Evolutionary conservation across 225 moss, liverwort and hornwort species (phyloP), one percentile per base, ranked within the genome.

Genomic region (Marchantia polymorpha): DNA sequence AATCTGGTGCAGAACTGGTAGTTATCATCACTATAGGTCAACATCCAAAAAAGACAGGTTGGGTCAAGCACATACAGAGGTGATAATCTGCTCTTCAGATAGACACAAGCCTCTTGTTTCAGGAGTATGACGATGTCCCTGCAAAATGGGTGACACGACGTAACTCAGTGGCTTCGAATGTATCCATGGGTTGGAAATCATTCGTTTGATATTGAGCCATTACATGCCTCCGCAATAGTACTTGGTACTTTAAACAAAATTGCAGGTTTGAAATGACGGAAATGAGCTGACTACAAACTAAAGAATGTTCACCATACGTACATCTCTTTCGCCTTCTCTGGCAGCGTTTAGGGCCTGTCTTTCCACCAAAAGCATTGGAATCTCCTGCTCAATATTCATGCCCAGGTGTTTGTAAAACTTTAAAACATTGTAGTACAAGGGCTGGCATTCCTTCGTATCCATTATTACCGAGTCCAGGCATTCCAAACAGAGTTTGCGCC

Each of bases 21-120:
- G 3, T 10, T 65, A 12, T 27, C 27, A 12, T 26, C 65, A 27
- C 12, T 70, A n/a, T 22, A 70, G 22, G n/a, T 49, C 15, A 71
- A 50, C 58, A n/a, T n/a, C 50, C n/a, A 10, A 12, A 19, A 50
- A n/a, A 49, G 26, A 55, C 23, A 25, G 53, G 27, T 12, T 8
- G 27, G 39, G 14, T 16, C 26, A 15, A 69, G 17, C 1, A 89
- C 93, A 85, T 86, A 99, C 97, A 58, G 91, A 89, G 73, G 89
- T 90, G 54, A 99, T 86, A 59, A 90, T 99, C 83, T 99, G 97
- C 86, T 95, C 97, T 82, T 99, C 97, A 65, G 97, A 99, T n/a
- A 99, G 81, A 75, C 97, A 99, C 8, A 99, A 82, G 19, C 97
- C 97, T 86, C 97, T 89, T 58, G 95, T 95, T 85, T 99, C 94